These are phyloP conservation scores for Xylariaceae sp. DNA, from an alignment of 2,329 filamentous ascomycete species.

Conservation along the genomic window DNA sequence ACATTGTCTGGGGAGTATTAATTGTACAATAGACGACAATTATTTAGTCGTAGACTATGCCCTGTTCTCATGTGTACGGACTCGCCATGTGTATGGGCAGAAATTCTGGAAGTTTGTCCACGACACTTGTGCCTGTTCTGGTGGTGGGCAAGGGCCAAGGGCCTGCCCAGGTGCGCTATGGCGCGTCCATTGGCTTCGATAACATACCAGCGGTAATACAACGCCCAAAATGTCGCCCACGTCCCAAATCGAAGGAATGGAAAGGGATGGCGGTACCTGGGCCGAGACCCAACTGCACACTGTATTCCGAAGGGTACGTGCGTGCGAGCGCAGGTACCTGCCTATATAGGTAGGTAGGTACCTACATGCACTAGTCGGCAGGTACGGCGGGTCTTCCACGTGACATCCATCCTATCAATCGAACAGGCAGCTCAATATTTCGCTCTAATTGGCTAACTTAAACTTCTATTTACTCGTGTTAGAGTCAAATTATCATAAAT, in stretches of 20 bases:
- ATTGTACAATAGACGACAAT: too few species aligned
- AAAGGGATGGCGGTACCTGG: neutral
- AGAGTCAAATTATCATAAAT: neutral
- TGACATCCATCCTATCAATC: neutral
- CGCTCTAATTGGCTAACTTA: neutral
- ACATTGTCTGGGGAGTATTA: neutral
- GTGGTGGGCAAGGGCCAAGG: too few species aligned
- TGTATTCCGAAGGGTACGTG: neutral
- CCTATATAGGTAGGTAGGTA: neutral
- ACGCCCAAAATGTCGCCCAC: neutral
- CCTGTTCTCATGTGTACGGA: too few species aligned
- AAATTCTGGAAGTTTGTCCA: too few species aligned
- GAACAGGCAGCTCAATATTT: neutral
- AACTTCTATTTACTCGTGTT: neutral
- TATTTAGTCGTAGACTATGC: too few species aligned
- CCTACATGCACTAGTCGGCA: neutral
- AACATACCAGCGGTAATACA: neutral
- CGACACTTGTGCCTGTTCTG: too few species aligned
- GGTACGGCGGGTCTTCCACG: neutral
- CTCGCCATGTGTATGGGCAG: too few species aligned
- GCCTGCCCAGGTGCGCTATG: neutral
- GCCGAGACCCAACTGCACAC: neutral
- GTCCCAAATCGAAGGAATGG: neutral
- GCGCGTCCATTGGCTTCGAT: neutral
- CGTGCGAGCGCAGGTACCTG: neutral